Percentiles rank a stretch among this genome's conserved stretches.
These are phyloP conservation scores for Elsinoe fawcettii DNA, from an alignment of 2,329 filamentous ascomycete species.

Conservation along the genomic window DNA sequence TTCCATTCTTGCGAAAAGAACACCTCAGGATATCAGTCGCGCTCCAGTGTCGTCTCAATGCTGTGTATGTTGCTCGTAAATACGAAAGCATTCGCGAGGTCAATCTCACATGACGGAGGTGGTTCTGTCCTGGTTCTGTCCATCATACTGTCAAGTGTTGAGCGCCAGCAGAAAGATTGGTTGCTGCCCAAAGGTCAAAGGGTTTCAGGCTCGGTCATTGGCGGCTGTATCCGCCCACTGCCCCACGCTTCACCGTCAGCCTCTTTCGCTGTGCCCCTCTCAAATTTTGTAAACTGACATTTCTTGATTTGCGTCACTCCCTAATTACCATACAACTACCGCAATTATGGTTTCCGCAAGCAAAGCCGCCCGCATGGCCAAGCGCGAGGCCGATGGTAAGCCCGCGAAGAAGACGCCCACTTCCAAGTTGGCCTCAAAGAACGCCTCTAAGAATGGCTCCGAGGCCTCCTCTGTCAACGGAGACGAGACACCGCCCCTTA, in stretches of 20 bases:
- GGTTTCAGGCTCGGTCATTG: neutral
- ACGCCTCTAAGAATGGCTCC: constrained; percentile 54
- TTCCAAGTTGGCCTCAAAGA: constrained; percentile 62
- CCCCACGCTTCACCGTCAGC: constrained; percentile 2
- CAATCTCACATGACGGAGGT: too few relatives aligned
- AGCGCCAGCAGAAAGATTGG: too few relatives aligned
- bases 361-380: constrained; percentile 60
- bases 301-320: neutral
- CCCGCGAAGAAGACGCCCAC: constrained; percentile 69
- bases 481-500: constrained; percentile 54
- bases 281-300: constrained; percentile 7
- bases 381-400: constrained; percentile 59
- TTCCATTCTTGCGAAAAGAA: too few relatives aligned
- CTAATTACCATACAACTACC: constrained; percentile 2
- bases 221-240: neutral
- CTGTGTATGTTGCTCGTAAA: too few relatives aligned
- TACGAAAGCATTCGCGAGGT: too few relatives aligned
- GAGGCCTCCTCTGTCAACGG: constrained; percentile 61
- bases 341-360: constrained; percentile 58
- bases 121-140: too few relatives aligned
- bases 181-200: neutral
- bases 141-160: too few relatives aligned
- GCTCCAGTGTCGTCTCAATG: too few relatives aligned
- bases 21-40: too few relatives aligned
- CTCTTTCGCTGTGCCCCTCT: constrained; percentile 4